Conservation (phyloP, 306 rosid genomes). For the Pterocarpus santalinus region DNA sequence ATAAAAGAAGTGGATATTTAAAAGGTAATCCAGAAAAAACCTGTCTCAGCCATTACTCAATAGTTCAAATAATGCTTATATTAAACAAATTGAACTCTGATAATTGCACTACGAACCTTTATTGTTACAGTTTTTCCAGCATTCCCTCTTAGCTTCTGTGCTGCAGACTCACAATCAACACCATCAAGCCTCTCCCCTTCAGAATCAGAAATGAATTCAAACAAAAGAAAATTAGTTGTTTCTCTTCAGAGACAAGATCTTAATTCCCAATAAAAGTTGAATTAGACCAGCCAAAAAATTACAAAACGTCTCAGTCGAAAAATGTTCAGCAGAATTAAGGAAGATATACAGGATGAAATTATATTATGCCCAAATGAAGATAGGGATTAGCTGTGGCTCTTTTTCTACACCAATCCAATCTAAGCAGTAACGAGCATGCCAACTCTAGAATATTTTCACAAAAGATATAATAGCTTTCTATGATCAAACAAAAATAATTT, state of each 20-base stretch:
- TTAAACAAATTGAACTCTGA: slow-evolving; percentile 33
- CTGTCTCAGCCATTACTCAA: too few relatives aligned
- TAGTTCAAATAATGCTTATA: too few relatives aligned
- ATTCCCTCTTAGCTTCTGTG: slow-evolving; percentile 84
- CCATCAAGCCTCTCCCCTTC: slow-evolving; percentile 89
- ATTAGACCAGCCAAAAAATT: neutral
- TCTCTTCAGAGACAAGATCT: neutral
- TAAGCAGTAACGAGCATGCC: neutral
- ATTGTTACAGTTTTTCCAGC: slow-evolving; percentile 89
- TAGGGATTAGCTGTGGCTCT: too few relatives aligned
- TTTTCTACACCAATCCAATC: slow-evolving; percentile 8
- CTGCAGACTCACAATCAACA: slow-evolving; percentile 81
- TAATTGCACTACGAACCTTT: slow-evolving; percentile 65
- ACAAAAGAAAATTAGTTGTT: slow-evolving; percentile 14
- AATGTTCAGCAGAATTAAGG: neutral
- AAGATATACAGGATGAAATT: neutral
- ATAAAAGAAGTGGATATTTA: too few relatives aligned
- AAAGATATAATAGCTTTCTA: too few relatives aligned
- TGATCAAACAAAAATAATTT: too few relatives aligned
- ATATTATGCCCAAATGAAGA: too few relatives aligned
- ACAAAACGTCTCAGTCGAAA: neutral
- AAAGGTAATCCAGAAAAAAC: too few relatives aligned
- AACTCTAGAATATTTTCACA: neutral
- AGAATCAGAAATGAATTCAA: slow-evolving; percentile 42
- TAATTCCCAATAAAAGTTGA: neutral